Evolutionary conservation across 306 rosid species (phyloP), one percentile per base, ranked within the genome.

Genomic region (Dryas drummondii): DNA sequence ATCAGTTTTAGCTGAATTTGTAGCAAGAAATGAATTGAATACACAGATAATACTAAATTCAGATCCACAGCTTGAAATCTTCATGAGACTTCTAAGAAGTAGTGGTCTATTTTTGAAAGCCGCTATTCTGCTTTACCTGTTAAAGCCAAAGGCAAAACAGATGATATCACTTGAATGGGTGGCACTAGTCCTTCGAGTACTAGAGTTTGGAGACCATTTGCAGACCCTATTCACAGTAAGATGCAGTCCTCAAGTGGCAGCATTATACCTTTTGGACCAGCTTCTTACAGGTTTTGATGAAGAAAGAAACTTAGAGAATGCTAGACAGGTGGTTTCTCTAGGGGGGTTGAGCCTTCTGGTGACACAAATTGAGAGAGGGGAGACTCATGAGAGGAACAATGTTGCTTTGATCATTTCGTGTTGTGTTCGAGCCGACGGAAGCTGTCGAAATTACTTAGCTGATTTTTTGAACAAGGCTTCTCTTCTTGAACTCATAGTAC

Each of bases 271-370:
- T 26, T 76, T 93, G 78, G 84, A 91, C 48, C 97, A 93, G 77
- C 93, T 93, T 50, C 84, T 93, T 27, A 88, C 79, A 0, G 97
- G 98, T 70, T 91, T 89, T 78, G 96, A 93, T 77, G 96, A 93
- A 80, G 98, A 89, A 42, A 80, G 88, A 80, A 93, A 93, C 76
- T 79, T 89, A 9, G 97, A 93, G 87, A 91, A 93, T 78, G 89
- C 96, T 0, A 88, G 94, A 78, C 92, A 85, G 19, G 85, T 91
- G 73, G 85, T 93, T 64, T 84, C 92, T 59, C 87, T 82, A 11
- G 97, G 98, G 17, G 97, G 98, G 32, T 77, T 93, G 81, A 83
- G 83, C 61, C 72, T 91, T 44, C 82, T 93, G 11, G 82, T 82
- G 72, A 74, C 70, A 59, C 84, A 86, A 79, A 80, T 91, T 13